These are phyloP conservation scores for Linnemannia schmuckeri DNA, from an alignment of 192 early-diverging fungal species.

Conservation along the genomic window DNA sequence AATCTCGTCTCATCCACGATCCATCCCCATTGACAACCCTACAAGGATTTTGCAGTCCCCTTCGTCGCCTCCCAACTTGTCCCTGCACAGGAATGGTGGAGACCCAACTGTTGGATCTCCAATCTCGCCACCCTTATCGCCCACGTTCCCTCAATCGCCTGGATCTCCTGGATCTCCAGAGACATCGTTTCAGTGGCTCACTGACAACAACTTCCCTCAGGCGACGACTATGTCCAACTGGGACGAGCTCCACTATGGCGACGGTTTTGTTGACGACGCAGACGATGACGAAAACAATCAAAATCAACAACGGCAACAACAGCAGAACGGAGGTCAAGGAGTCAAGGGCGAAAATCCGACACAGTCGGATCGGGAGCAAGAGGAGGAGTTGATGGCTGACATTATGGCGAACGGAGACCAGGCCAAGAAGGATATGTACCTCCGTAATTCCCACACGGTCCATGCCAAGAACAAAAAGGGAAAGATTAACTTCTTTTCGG, in stretches of 20 bases:
- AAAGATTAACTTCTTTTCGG: slow-evolving; percentile 43
- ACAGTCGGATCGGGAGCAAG: slow-evolving; percentile 28
- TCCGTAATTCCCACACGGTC: slow-evolving; percentile 8
- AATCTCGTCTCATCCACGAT: slow-evolving; percentile 4
- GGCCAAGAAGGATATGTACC: slow-evolving; percentile 43
- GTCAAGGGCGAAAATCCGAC: slow-evolving; percentile 44
- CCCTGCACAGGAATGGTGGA: neutral
- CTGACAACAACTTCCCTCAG: slow-evolving; percentile 22
- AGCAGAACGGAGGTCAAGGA: neutral
- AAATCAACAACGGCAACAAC: neutral
- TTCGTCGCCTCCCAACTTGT: slow-evolving; percentile 43
- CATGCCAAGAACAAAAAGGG: slow-evolving; percentile 35
- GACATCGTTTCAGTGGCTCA: slow-evolving; percentile 21
- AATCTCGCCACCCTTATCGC: slow-evolving; percentile 37
- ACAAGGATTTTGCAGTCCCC: slow-evolving; percentile 24
- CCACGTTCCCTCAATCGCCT: slow-evolving; percentile 17
- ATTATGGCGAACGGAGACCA: slow-evolving; percentile 47
- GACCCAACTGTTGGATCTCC: slow-evolving; percentile 7
- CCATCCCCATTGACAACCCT: neutral
- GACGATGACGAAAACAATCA: slow-evolving; percentile 16
- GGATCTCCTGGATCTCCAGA: slow-evolving; percentile 19
- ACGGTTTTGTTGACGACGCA: slow-evolving; percentile 1
- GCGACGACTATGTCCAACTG: neutral
- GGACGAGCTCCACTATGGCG: slow-evolving; percentile 21
- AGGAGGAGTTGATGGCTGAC: slow-evolving; percentile 47